Conservation (phyloP, 345 rosid genomes). For the Trapa bicornis region DNA sequence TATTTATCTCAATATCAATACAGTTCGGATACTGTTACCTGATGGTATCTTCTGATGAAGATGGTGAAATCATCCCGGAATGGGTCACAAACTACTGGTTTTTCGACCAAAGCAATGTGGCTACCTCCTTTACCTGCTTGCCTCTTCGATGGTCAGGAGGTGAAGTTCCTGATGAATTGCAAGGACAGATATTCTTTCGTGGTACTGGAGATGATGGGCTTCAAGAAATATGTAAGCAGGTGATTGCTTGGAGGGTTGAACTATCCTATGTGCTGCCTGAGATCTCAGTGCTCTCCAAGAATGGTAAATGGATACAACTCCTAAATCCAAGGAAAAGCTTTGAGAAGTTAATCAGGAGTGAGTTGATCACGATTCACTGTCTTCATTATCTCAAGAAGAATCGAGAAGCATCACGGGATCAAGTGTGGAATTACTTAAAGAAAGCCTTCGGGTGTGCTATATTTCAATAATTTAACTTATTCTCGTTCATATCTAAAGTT, state of each 20-base stretch:
- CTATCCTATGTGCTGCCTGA: constrained; percentile 19
- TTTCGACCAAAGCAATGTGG: constrained; percentile 18
- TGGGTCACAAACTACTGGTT: constrained; percentile 24
- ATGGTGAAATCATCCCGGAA: constrained; percentile 24
- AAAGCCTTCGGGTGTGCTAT: constrained; percentile 23
- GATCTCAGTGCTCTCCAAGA: constrained; percentile 23
- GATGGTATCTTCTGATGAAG: constrained; percentile 30
- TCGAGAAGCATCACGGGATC: constrained; percentile 16
- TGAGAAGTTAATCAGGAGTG: constrained; percentile 16
- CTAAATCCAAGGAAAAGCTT: constrained; percentile 30
- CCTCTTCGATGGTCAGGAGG: constrained; percentile 25
- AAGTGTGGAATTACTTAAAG: constrained; percentile 23
- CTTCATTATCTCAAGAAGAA: constrained; percentile 27
- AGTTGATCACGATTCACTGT: constrained; percentile 24
- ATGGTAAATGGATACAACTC: constrained; percentile 22
- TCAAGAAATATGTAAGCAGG: constrained; percentile 21
- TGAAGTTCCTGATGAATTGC: constrained; percentile 5
- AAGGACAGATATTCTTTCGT: constrained; percentile 16
- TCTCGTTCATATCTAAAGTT: background rate
- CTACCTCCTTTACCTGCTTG: constrained; percentile 22
- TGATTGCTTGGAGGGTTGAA: constrained; percentile 34
- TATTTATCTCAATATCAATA: background rate
- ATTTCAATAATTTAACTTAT: background rate
- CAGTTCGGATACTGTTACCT: background rate
- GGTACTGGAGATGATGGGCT: constrained; percentile 30